phyloP scores from a whole-genome alignment of 73 alveolate genomes.

The Breviolum minutum region DNA sequence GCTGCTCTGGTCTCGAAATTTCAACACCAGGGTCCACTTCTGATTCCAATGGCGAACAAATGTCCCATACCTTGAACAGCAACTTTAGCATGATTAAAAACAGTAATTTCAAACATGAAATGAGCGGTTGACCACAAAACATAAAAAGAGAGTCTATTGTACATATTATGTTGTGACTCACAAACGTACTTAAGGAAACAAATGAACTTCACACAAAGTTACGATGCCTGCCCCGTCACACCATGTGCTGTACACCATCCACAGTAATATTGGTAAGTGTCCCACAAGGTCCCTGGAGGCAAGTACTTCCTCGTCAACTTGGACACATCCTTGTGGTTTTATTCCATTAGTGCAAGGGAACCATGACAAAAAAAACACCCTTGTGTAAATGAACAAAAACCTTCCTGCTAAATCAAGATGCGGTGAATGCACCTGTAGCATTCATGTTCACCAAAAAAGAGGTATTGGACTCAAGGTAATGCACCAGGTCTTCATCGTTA shows the following conservation, averaged over 20 bases:
- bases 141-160: too few species aligned
- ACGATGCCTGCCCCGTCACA: not conserved
- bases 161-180: too few species aligned
- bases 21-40: conserved; percentile 28
- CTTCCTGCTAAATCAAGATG: not conserved
- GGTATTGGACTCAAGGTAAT: not conserved
- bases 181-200: too few species aligned
- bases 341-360: not conserved
- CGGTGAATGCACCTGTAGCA: conserved; percentile 38
- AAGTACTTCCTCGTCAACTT: conserved; percentile 13
- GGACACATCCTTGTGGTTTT: conserved; percentile 17
- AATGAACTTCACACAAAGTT: too few species aligned
- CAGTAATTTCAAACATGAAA: not conserved
- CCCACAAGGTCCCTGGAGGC: conserved; percentile 38
- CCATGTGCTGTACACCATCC: conserved; percentile 54
- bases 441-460: conserved; percentile 11
- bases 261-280: not conserved
- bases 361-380: too few species aligned
- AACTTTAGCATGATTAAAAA: not conserved
- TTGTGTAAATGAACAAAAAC: not conserved
- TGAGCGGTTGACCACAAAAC: too few species aligned
- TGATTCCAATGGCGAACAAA: conserved; percentile 49
- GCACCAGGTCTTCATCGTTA: conserved; percentile 12
- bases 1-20: conserved; percentile 24
- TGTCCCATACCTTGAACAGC: conserved; percentile 20